Evolutionary conservation across 768 basidiomycete species (phyloP).

Genomic region (Phylloporus sp.): DNA sequence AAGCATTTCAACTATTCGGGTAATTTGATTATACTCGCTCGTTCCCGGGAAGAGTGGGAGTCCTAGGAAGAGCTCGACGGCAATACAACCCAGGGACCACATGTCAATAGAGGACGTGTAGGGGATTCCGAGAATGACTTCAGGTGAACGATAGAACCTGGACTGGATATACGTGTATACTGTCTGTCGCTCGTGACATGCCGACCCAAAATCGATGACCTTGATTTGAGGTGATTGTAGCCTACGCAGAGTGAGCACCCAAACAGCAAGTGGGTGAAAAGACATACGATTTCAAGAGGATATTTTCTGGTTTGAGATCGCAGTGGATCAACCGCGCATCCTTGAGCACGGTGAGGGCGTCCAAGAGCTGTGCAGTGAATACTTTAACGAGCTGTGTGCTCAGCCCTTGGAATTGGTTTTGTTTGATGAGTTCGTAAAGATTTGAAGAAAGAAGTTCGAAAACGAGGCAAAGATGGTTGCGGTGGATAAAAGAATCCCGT

Average conservation of each 20-base stretch:
- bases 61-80: slow-evolving; percentile 95
- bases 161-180: slow-evolving; percentile 99
- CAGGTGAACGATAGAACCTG: slow-evolving; percentile 96
- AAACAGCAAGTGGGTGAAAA: background rate
- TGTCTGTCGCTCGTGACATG: slow-evolving; percentile 98
- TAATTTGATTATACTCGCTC: slow-evolving; percentile 98
- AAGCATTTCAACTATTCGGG: slow-evolving; percentile 96
- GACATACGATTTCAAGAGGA: slow-evolving; percentile 86
- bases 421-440: slow-evolving; percentile 98
- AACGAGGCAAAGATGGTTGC: slow-evolving; percentile 93
- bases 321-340: slow-evolving; percentile 97
- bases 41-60: slow-evolving; percentile 97
- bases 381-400: slow-evolving; percentile 98
- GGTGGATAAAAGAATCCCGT: slow-evolving; percentile 94
- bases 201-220: slow-evolving; percentile 98
- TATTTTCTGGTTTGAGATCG: slow-evolving; percentile 98
- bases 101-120: slow-evolving; percentile 97
- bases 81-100: slow-evolving; percentile 99
- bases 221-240: slow-evolving; percentile 98
- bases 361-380: slow-evolving; percentile 93
- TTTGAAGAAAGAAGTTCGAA: slow-evolving; percentile 97
- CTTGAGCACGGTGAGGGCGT: slow-evolving; percentile 88
- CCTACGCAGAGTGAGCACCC: slow-evolving; percentile 36
- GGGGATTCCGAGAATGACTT: slow-evolving; percentile 91
- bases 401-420: slow-evolving; percentile 97